Percentiles rank a stretch among this genome's conserved stretches.
Evolutionary conservation across 176 grass and related monocot genomes (phyloP).

Genomic region (Raddia distichophylla): DNA sequence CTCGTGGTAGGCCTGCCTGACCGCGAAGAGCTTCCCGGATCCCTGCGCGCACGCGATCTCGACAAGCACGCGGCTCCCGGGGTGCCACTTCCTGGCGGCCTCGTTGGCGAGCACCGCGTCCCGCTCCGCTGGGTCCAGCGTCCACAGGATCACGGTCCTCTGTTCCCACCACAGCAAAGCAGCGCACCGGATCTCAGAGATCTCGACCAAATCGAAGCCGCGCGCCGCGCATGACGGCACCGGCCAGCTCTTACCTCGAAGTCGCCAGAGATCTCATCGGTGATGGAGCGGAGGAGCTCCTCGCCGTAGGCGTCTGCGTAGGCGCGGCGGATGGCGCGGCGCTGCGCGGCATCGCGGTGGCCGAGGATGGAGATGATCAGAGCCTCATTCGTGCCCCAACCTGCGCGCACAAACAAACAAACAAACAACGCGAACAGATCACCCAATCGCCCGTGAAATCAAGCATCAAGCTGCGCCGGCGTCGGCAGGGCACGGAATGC

Average conservation of each 20-base stretch:
- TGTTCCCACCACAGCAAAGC: constrained; percentile 27
- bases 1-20: constrained; percentile 71
- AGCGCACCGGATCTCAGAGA: constrained; percentile 3
- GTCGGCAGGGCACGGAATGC: neutral
- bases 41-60: constrained; percentile 79
- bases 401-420: constrained; percentile 31
- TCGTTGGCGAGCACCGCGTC: constrained; percentile 89
- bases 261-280: constrained; percentile 84
- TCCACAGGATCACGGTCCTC: constrained; percentile 86
- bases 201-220: neutral
- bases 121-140: constrained; percentile 76
- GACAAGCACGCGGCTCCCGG: constrained; percentile 72
- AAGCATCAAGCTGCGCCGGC: neutral
- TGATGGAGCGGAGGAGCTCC: constrained; percentile 85
- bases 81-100: constrained; percentile 67
- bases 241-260: constrained; percentile 65
- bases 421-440: constrained; percentile 21
- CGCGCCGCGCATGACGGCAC: neutral
- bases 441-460: neutral
- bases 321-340: constrained; percentile 66
- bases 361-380: constrained; percentile 93
- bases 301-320: constrained; percentile 74
- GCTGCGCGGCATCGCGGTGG: constrained; percentile 79
- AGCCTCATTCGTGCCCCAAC: constrained; percentile 89
- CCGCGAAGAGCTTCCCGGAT: constrained; percentile 62